Evolutionary conservation across 345 rosid species (phyloP), one percentile per base, ranked within the genome.

Genomic region (Lagerstroemia speciosa): DNA sequence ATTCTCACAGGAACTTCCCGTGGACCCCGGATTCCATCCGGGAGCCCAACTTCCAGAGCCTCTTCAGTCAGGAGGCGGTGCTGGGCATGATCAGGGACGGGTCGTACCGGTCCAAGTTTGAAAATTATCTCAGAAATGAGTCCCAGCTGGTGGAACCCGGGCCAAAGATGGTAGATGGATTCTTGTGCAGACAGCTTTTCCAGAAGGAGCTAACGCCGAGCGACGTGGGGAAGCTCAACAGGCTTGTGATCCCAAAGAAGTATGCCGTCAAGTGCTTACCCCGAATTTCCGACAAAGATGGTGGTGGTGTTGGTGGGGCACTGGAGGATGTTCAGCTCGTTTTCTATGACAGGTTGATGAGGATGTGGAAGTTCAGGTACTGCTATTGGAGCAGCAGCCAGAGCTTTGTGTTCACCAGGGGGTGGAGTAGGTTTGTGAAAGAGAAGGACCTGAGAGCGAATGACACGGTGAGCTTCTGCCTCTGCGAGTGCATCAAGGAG

Each of bases 311-410:
- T 8, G 24, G 53, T 11, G 2, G 68, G 0, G 36, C 32, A 12
- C 26, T 63, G 7, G 78, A 78, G 0, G 90, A 83, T 34, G 66
- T 75, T 36, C 86, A 82, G 74, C 72, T 86, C 17, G 71, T 74
- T 29, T 89, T 94, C 74, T 82, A 73, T 2, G 97, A 91, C 79
- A 84, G 74, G 72, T 65, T 67, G 11, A 86, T 91, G 98, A 84
- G 75, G 69, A 16, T 68, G 29, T 91, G 98, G 98, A 84, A 80
- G 41, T 93, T 93, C 65, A 77, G 97, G 68, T 91, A 87, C 66
- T 93, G 98, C 45, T 91, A 91, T 67, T 91, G 97, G 97, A 82
- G 57, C 68, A 91, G 97, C 77, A 93, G 96, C 74, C 94, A 87
- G 72, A 91, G 94, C 75, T 91, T 83, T 48, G 96, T 93, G 41